Base-by-base conservation (phyloP, 179 eudicot species). In the Silene noctiflora region DNA sequence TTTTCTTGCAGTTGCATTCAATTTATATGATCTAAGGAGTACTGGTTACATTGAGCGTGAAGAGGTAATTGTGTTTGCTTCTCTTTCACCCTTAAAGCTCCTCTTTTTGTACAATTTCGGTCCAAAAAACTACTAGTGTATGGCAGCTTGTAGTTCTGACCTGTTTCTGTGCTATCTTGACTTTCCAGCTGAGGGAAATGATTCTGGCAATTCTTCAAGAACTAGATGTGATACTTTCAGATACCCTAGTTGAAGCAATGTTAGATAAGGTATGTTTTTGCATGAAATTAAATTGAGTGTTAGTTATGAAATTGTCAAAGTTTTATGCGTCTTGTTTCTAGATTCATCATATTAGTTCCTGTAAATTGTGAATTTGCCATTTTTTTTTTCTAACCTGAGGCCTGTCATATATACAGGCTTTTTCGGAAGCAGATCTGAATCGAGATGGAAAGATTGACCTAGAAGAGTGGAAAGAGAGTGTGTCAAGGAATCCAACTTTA, bases 361-460 rank as follows among this genome's bases (percentile, higher is more conserved):
- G n/a, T n/a, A n/a, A n/a, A n/a, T n/a, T n/a, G n/a, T n/a, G n/a
- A n/a, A n/a, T n/a, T n/a, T n/a, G n/a, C n/a, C n/a, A n/a, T 19
- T 29, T 8, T 9, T 14, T 58, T 27, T 46, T 24, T 60, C 21
- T 42, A 25, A 62, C 4, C 31, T 56, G 24, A 33, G 29, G 42
- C 5, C 7, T 20, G 21, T 22, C 12, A 22, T 53, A 51, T 64
- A 61, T 80, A 72, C 76, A 92, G 97, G 86, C 92, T 42, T 82
- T 89, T 51, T 46, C 69, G 76, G 89, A 91, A 60, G 96, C 89
- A 55, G 96, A 92, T 71, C 27, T 79, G 16, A 89, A 88, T 56
- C 86, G 80, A 71, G 97, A 92, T 71, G 96, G 97, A 55, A 89
- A 74, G 82, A 93, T 93, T 31, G 94, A 88, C 75, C 63, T 29